These are phyloP conservation scores for Geotrichum aggregatum DNA, from an alignment of 1,139 yeast species.

Conservation along the genomic window DNA sequence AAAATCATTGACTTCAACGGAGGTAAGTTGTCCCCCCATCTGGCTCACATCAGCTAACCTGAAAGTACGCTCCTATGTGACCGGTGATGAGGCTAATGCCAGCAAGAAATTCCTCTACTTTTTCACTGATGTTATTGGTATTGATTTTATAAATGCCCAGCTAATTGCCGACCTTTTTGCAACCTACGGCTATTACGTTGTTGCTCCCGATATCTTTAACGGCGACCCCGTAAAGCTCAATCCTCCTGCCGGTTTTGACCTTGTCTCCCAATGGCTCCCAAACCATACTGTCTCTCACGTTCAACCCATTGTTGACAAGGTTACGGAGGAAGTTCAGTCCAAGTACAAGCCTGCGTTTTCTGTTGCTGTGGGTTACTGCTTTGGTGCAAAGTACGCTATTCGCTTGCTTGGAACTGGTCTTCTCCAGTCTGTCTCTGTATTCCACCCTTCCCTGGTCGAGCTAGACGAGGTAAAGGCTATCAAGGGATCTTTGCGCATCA, in stretches of 20 bases:
- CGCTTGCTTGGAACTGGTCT: conserved; percentile 51
- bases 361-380: conserved; percentile 74
- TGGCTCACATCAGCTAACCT: neutral
- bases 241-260: conserved; percentile 34
- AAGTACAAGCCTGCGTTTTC: conserved; percentile 51
- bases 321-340: conserved; percentile 40
- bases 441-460: conserved; percentile 73
- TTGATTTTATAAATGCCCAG: conserved; percentile 50
- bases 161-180: conserved; percentile 72
- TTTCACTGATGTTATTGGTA: conserved; percentile 66
- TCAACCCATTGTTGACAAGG: conserved; percentile 43
- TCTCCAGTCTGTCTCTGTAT: conserved; percentile 60
- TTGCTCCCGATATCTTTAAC: conserved; percentile 67
- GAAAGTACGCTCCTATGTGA: conserved; percentile 24
- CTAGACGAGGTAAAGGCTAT: conserved; percentile 61
- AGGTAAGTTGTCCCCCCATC: neutral
- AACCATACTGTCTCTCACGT: conserved; percentile 52
- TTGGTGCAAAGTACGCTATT: conserved; percentile 68
- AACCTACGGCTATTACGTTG: conserved; percentile 57
- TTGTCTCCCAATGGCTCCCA: conserved; percentile 48
- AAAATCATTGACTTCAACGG: conserved; percentile 23
- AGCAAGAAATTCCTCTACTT: conserved; percentile 51
- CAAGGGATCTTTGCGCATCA: conserved; percentile 57
- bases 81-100: conserved; percentile 32
- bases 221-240: conserved; percentile 47